Evolutionary conservation across 164 flowering plant genomes (phyloP).

Genomic region (Umbellularia californica): DNA sequence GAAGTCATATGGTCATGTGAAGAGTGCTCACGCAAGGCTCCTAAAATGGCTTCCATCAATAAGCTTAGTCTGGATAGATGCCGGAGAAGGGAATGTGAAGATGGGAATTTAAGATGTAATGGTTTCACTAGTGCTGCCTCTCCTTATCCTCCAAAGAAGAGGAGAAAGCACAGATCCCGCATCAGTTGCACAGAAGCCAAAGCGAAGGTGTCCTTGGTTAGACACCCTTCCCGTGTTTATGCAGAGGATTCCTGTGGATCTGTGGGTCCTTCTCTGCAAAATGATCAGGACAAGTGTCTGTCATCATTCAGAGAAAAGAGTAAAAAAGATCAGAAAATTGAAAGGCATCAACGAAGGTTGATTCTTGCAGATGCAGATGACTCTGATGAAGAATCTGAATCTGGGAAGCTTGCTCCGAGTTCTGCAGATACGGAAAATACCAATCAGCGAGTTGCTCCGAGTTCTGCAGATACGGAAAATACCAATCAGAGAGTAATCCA

Average conservation of each 20-base stretch:
- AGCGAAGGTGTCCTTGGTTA: conserved; percentile 2
- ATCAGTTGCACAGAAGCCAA: not conserved
- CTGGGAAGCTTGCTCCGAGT: not conserved
- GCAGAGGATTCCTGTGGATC: not conserved
- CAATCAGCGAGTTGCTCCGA: not conserved
- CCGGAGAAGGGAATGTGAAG: not conserved
- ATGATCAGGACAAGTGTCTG: not conserved
- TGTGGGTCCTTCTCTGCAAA: not conserved
- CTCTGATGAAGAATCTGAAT: conserved; percentile 12
- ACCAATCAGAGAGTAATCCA: not conserved
- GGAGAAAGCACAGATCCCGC: not conserved
- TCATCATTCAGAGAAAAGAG: not conserved
- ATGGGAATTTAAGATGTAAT: not conserved
- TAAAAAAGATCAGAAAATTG: conserved; percentile 9
- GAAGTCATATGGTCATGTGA: conserved; percentile 45
- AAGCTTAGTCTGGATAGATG: conserved; percentile 5
- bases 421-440: not conserved
- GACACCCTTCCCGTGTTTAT: not conserved
- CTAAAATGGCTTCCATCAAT: conserved; percentile 5
- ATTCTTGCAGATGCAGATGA: conserved; percentile 4
- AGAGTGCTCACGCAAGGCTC: conserved; percentile 28
- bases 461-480: not conserved
- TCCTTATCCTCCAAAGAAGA: not conserved
- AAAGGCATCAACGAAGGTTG: conserved; percentile 11
- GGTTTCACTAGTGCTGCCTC: not conserved